Conservation (phyloP, 192 early-diverging fungal species). For the Umbelopsis sp. region DNA sequence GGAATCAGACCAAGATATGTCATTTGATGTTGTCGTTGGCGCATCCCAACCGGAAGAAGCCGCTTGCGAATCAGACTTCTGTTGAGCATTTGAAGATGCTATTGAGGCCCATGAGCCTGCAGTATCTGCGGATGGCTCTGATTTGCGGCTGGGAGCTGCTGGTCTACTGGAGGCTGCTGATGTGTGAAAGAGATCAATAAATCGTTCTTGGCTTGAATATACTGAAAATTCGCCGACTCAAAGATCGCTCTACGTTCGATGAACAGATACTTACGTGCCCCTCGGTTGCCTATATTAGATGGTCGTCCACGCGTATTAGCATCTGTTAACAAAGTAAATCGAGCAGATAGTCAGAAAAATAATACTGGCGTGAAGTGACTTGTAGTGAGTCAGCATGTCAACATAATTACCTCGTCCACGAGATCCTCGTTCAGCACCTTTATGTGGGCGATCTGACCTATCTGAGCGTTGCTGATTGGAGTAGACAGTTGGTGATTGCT, state of each 20-base stretch:
- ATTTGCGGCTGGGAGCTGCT: constrained; percentile 18
- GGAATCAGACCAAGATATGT: constrained; percentile 21
- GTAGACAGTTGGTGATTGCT: constrained; percentile 17
- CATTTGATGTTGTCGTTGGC: constrained; percentile 19
- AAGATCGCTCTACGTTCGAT: not conserved
- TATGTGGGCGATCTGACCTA: constrained; percentile 13
- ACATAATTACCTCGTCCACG: constrained; percentile 15
- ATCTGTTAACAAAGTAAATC: not conserved
- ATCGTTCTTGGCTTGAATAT: not conserved
- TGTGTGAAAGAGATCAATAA: not conserved
- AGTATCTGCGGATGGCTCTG: constrained; percentile 19
- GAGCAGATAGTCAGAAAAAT: not conserved
- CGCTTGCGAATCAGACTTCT: constrained; percentile 7
- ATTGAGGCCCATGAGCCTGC: constrained; percentile 50
- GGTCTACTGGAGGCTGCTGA: constrained; percentile 18
- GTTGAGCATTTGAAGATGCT: constrained; percentile 24
- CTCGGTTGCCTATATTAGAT: constrained; percentile 18
- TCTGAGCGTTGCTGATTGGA: constrained; percentile 15
- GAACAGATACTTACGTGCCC: constrained; percentile 2
- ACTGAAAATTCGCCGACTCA: not conserved
- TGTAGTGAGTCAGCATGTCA: not conserved
- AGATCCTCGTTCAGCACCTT: constrained; percentile 5
- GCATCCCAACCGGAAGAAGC: constrained; percentile 24
- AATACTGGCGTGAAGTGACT: not conserved
- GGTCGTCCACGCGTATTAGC: constrained; percentile 14